Percentiles rank a stretch among this genome's conserved stretches.
Evolutionary conservation across 164 flowering plant species (phyloP).

Genomic region (Macadamia tetraphylla): DNA sequence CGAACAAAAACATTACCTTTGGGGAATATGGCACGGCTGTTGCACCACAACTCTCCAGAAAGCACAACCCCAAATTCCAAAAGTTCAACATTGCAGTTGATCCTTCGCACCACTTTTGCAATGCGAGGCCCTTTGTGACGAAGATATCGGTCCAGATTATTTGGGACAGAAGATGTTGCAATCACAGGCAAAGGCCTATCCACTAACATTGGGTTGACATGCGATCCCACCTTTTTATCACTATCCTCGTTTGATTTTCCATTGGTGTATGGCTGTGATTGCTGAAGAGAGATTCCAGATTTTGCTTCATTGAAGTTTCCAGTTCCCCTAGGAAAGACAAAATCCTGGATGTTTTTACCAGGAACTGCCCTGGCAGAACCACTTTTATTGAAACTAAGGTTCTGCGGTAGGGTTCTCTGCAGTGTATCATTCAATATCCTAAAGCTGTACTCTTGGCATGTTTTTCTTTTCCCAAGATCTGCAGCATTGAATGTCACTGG

Average conservation of each 20-base stretch:
- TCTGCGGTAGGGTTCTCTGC: background rate
- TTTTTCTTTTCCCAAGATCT: conserved; percentile 6
- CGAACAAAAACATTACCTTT: conserved; percentile 47
- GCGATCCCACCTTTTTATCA: too few relatives aligned
- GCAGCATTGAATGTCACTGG: conserved; percentile 19
- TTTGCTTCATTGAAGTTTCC: conserved; percentile 11
- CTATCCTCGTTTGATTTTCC: too few relatives aligned
- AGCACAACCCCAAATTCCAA: conserved; percentile 63
- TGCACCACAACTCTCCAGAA: conserved; percentile 74
- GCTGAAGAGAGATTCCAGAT: conserved; percentile 14
- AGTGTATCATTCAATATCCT: too few relatives aligned
- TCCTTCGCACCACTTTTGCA: conserved; percentile 81
- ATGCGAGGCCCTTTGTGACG: conserved; percentile 92
- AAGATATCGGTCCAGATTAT: background rate
- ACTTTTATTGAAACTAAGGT: background rate
- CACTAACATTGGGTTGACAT: too few relatives aligned
- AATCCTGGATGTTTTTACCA: conserved; percentile 17
- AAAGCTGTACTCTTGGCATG: too few relatives aligned
- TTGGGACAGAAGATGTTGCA: too few relatives aligned
- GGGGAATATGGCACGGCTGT: conserved; percentile 72
- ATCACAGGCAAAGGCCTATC: too few relatives aligned
- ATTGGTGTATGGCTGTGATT: conserved; percentile 7
- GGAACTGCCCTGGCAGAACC: conserved; percentile 14
- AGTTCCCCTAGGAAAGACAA: conserved; percentile 13
- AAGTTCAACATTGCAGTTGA: conserved; percentile 76